Evolutionary conservation across 129 eudicot genomes (phyloP).

Genomic region (Cynara cardunculus): DNA sequence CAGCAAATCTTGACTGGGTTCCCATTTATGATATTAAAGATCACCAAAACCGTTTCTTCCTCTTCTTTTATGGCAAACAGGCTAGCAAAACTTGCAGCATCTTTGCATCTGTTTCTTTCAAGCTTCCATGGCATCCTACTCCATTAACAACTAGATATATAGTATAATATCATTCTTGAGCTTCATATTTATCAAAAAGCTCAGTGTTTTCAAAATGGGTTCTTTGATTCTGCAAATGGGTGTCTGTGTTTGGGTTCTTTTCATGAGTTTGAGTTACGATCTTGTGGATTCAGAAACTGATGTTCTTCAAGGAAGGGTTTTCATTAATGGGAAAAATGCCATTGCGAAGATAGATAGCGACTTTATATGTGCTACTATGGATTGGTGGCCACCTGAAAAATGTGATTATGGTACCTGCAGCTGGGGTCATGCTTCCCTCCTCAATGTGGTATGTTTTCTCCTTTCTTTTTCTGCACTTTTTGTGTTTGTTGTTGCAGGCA

Average conservation of each 20-base stretch:
- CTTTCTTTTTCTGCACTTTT: slow-evolving; percentile 11
- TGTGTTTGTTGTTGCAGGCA: slow-evolving; percentile 10
- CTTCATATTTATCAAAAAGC: slow-evolving; percentile 1
- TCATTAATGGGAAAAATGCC: slow-evolving; percentile 46
- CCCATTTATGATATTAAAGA: slow-evolving; percentile 16
- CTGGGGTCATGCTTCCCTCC: slow-evolving; percentile 89
- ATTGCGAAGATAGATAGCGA: slow-evolving; percentile 62
- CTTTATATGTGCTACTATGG: slow-evolving; percentile 86
- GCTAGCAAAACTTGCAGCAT: slow-evolving; percentile 1
- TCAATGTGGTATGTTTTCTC: slow-evolving; percentile 58
- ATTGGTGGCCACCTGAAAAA: slow-evolving; percentile 99
- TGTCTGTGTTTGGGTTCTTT: slow-evolving; percentile 32
- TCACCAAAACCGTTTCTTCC: slow-evolving; percentile 8
- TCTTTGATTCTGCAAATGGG: slow-evolving; percentile 39
- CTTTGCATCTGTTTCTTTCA: slow-evolving; percentile 15
- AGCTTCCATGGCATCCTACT: slow-evolving; percentile 19
- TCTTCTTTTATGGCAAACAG: slow-evolving; percentile 20
- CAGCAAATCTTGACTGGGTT: slow-evolving; percentile 21
- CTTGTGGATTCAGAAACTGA: slow-evolving; percentile 36
- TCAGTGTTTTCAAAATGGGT: slow-evolving; percentile 39
- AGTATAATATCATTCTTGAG: slow-evolving; percentile 21
- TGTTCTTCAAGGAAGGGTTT: slow-evolving; percentile 37
- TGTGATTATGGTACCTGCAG: slow-evolving; percentile 94
- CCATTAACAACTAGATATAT: slow-evolving; percentile 16
- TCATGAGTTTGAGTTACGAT: slow-evolving; percentile 37